phyloP scores from a whole-genome alignment of 2,329 filamentous ascomycete genomes.

The Alternaria gaisen region DNA sequence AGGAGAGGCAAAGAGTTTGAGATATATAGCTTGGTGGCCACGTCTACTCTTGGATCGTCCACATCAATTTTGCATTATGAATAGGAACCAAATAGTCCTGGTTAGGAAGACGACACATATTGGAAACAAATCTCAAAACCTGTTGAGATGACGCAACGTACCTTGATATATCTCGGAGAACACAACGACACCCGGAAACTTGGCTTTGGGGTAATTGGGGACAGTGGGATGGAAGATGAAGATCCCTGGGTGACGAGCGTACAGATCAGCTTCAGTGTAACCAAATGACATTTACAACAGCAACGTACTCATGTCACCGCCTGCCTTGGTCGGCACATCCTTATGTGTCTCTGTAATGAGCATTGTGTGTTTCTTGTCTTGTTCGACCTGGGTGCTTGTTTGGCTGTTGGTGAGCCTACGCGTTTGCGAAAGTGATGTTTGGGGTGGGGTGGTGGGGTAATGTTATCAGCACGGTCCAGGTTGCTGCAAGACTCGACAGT shows the following conservation, averaged over 20 bases:
- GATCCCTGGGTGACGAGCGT: constrained; percentile 67
- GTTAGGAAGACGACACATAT: neutral
- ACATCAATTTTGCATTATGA: neutral
- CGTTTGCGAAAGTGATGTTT: constrained; percentile 5
- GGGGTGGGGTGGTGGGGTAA: constrained; percentile 30
- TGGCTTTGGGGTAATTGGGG: constrained; percentile 85
- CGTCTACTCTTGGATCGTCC: neutral
- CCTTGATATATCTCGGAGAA: constrained; percentile 98
- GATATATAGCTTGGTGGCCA: neutral
- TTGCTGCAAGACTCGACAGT: constrained; percentile 4
- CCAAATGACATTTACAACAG: constrained; percentile 10
- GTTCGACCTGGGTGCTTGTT: neutral
- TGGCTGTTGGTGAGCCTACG: constrained; percentile 7
- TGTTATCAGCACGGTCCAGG: constrained; percentile 17
- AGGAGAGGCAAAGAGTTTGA: neutral
- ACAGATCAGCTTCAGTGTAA: constrained; percentile 3
- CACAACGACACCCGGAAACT: constrained; percentile 85
- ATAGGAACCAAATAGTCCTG: neutral
- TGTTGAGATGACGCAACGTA: constrained; percentile 47
- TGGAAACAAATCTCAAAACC: neutral
- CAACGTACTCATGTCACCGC: constrained; percentile 66
- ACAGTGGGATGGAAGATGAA: constrained; percentile 89
- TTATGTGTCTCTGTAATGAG: constrained; percentile 66
- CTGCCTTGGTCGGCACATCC: constrained; percentile 68
- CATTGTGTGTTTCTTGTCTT: constrained; percentile 53